Percentiles rank a stretch among this genome's conserved stretches.
Conservation (phyloP, 2,329 filamentous ascomycete genomes). For the Diaporthe sp. region DNA sequence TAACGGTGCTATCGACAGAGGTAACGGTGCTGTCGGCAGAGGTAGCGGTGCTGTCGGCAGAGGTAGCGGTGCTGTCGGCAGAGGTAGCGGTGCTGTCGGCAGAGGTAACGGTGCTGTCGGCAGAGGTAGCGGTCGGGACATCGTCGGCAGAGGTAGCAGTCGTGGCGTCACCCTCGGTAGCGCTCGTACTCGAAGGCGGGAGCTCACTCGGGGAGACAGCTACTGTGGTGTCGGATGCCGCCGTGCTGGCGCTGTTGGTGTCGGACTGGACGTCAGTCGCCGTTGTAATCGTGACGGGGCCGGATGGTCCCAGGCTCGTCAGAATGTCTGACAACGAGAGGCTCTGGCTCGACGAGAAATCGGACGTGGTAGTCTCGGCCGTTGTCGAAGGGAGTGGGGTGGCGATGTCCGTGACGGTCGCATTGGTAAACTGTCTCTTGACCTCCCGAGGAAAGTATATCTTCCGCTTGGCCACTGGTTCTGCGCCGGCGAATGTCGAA, state of each 20-base stretch:
- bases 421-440: constrained; percentile 64
- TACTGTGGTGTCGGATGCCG: not conserved
- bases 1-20: not conserved
- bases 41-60: not conserved
- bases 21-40: not conserved
- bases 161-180: not conserved
- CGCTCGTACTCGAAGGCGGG: not conserved
- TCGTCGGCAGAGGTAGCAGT: not conserved
- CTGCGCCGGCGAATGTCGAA: constrained; percentile 60
- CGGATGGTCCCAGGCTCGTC: constrained; percentile 9
- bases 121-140: not conserved
- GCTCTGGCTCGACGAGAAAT: constrained; percentile 29
- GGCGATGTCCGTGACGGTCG: constrained; percentile 53
- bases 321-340: constrained; percentile 35
- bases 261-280: not conserved
- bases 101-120: not conserved
- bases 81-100: not conserved
- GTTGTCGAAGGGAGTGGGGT: constrained; percentile 47
- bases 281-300: constrained; percentile 15
- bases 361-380: constrained; percentile 33
- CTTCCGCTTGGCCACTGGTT: constrained; percentile 59
- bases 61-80: not conserved
- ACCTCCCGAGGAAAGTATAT: constrained; percentile 72
- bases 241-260: constrained; percentile 6
- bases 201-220: not conserved